Conservation (phyloP, 805 yeast genomes). For the Ogataea thermomethanolica region DNA sequence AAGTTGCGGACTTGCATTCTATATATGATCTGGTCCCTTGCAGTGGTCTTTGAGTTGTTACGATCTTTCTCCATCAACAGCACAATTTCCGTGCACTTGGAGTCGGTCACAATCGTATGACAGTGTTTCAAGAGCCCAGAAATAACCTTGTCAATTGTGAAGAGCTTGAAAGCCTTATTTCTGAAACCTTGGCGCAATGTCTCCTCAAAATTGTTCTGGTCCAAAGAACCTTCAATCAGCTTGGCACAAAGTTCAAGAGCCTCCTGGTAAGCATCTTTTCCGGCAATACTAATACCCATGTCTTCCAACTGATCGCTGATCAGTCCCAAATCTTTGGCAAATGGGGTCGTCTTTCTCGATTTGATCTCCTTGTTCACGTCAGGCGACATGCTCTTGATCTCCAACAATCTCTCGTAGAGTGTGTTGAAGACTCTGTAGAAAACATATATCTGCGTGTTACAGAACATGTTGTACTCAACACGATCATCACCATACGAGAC, state of each 20-base stretch:
- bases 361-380: conserved; percentile 72
- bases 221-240: conserved; percentile 84
- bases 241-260: conserved; percentile 70
- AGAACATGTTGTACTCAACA: conserved; percentile 70
- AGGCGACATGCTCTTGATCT: conserved; percentile 67
- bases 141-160: conserved; percentile 89
- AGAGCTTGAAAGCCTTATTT: conserved; percentile 87
- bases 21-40: conserved; percentile 84
- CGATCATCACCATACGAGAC: conserved; percentile 36
- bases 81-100: conserved; percentile 75
- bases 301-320: conserved; percentile 78
- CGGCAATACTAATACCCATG: conserved; percentile 69
- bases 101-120: conserved; percentile 77
- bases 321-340: conserved; percentile 84
- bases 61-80: conserved; percentile 82
- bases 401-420: conserved; percentile 73
- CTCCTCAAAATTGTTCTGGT: conserved; percentile 94
- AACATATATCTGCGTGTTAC: conserved; percentile 83
- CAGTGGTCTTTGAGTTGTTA: conserved; percentile 55
- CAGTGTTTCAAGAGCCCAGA: conserved; percentile 82
- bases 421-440: conserved; percentile 84
- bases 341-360: conserved; percentile 59
- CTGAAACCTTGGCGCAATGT: conserved; percentile 91
- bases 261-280: conserved; percentile 71
- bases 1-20: conserved; percentile 81